Percentiles rank a stretch among this genome's conserved stretches.
Conservation (phyloP, 23 red algal species). For the Gracilaria gracilis region DNA sequence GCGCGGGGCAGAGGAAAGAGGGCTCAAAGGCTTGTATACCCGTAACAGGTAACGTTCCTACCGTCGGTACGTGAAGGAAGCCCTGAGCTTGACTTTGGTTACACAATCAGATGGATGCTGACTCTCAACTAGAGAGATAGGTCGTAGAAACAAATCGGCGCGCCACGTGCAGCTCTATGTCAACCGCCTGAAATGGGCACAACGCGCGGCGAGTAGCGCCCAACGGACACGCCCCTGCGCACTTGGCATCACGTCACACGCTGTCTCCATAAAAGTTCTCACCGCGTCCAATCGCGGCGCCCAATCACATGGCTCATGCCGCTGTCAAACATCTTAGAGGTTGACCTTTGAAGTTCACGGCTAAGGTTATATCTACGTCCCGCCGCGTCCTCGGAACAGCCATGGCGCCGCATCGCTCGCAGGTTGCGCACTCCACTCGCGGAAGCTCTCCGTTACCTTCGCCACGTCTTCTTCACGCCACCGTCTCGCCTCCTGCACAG, state of each 20-base stretch:
- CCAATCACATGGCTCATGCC: not conserved
- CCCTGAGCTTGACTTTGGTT: too few relatives aligned
- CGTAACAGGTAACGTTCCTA: too few relatives aligned
- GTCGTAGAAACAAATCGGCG: not conserved
- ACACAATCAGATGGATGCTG: too few relatives aligned
- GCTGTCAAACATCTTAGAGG: not conserved
- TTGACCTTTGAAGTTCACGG: too few relatives aligned
- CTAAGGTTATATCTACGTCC: too few relatives aligned
- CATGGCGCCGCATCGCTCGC: not conserved
- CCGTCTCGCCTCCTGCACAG: not conserved
- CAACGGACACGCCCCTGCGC: conserved; percentile 10
- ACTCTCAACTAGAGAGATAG: too few relatives aligned
- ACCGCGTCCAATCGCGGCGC: not conserved
- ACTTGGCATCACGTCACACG: conserved; percentile 7
- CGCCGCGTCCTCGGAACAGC: too few relatives aligned
- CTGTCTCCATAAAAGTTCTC: conserved; percentile 6
- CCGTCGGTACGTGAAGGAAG: too few relatives aligned
- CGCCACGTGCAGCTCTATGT: not conserved
- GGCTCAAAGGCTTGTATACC: too few relatives aligned
- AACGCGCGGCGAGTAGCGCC: not conserved
- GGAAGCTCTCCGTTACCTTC: not conserved
- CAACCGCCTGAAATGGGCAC: not conserved
- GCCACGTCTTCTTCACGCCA: not conserved
- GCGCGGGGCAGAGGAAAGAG: not conserved
- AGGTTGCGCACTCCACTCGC: not conserved